Evolutionary conservation across 192 early-diverging fungal species (phyloP), one percentile per base, ranked within the genome.

Genomic region (Podila verticillata): DNA sequence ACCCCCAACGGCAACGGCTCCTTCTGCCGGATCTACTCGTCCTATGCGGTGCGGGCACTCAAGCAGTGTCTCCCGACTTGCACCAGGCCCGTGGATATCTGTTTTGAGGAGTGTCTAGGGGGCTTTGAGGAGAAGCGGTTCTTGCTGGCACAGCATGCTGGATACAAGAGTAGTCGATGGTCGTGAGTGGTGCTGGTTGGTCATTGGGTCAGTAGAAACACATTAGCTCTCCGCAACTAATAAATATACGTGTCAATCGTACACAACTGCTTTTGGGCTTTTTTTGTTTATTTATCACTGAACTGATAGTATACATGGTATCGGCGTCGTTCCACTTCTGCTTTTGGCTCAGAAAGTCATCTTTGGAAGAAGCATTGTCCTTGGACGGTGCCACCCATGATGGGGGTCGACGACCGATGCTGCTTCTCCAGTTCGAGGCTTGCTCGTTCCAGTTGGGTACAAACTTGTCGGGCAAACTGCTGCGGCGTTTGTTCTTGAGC

Each of bases 391-490:
- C 65, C 69, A 66, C 57, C 75, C 75, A 80, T 7, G 75, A 80
- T 3, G 51, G 51, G 8, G 75, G 70, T 8, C 75, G 69, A 13
- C 70, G 75, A 15, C 75, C 70, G 28, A 80, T 80, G 26, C 75
- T 80, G 19, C 49, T 80, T 28, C 75, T 57, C 75, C 75, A 80
- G n/a, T 34, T 63, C 22, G 63, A 60, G 4, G 65, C 61, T 34
- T 80, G 31, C 24, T 80, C 75, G 13, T 80, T 72, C 75, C 75
- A 80, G 61, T 80, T 68, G 22, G 75, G 75, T 4, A 80, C 70
- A 48, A 72, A 62, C 47, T 80, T 80, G 29, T 80, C 75, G n/a
- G 75, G 75, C 30, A 80, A 80, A 72, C 75, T 80, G 29, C 75
- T 80, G 1, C 75, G 70, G 26, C 75, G 69, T 65, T 80, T 80